Evolutionary conservation across 108 stramenopile genomes (phyloP), one percentile per base, ranked within the genome.

Genomic region (Licmophora abbreviata): DNA sequence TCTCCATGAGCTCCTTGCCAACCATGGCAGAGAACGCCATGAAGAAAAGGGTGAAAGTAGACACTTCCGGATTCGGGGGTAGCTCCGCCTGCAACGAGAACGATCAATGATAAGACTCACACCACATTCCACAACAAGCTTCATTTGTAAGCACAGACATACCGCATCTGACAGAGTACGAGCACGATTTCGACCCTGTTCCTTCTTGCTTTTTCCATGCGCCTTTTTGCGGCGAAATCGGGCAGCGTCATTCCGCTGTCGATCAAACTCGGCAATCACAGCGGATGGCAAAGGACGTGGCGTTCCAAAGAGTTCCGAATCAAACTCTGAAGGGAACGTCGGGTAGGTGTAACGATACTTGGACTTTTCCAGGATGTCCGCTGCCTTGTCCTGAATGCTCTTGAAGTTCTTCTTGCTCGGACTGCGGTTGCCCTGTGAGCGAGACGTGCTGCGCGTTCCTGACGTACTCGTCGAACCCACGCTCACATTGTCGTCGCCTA

Each of bases 221-320:
- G n/a, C 26, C 23, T 26, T 26, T 40, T 62, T 27, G 40, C 79
- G 65, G 31, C 80, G 71, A 55, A 88, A 88, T 52, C 74, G 77
- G 12, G 80, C 86, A 4, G 83, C 82, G 54, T 84, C 83, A 45
- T 88, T 83, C 40, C 74, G 73, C 55, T 88, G 86, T 15, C 86
- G 74, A 59, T 88, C 86, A 51, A 81, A 88, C 54, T 90, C 88
- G 2, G 82, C 84, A 51, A 76, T 73, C 14, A 90, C 83, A 20
- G 83, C 88, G n/a, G 81, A 69, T 1, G 88, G 80, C 46, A 90
- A 54, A 8, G 84, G 84, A 29, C 81, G 76, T 17, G 88, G 79
- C 0, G 21, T 60, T n/a, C 79, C 79, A 68, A 90, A 90, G 14
- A 83, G 51, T 2, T 76, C 72, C 12, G 72, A 58, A 6, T 78